Evolutionary conservation across 805 yeast genomes (phyloP), one percentile per base, ranked within the genome.

Genomic region (Saccharomycopsis malanga): DNA sequence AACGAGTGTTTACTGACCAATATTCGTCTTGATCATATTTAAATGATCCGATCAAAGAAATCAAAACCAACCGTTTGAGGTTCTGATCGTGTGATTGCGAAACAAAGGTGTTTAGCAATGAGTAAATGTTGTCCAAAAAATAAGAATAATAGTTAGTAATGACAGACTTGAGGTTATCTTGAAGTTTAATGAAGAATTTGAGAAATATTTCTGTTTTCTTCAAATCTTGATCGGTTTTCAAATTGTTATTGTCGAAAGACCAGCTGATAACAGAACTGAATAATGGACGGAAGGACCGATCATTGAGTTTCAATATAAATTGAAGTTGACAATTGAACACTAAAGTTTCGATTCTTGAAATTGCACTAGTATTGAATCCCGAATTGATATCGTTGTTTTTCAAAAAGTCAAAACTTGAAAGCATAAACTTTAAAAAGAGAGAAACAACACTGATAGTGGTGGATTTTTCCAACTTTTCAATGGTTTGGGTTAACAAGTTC

Each of bases 1-100:
- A 93, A 61, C 98, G 77, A 22, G 87, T 77, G 44, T 82, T 83
- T 39, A 87, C 79, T 49, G 84, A 82, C 99, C 99, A 93, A 68
- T 86, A 93, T 58, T 93, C 98, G 57, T 85, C 95, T 59, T 82
- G 86, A 60, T 91, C 97, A 59, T 80, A 83, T 58, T 81, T 85
- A 70, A 93, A 88, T 1, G 96, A 83, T 1, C 87, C 73, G 0
- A 81, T 76, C 53, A 93, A 67, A 0, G 96, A 80, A 53, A 76
- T 80, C 45, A 88, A 67, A 18, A 89, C 63, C 35, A 86, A 65
- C 66, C 96, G 79, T 65, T 87, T 81, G 56, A 88, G 68, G 53
- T 78, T 76, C n/a, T n/a, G n/a, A n/a, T n/a, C n/a, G n/a, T n/a
- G n/a, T n/a, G n/a, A n/a, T n/a, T n/a, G n/a, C n/a, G n/a, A n/a